Base-by-base conservation (phyloP, 495 filamentous ascomycete species). In the Neurospora sublineolata region DNA sequence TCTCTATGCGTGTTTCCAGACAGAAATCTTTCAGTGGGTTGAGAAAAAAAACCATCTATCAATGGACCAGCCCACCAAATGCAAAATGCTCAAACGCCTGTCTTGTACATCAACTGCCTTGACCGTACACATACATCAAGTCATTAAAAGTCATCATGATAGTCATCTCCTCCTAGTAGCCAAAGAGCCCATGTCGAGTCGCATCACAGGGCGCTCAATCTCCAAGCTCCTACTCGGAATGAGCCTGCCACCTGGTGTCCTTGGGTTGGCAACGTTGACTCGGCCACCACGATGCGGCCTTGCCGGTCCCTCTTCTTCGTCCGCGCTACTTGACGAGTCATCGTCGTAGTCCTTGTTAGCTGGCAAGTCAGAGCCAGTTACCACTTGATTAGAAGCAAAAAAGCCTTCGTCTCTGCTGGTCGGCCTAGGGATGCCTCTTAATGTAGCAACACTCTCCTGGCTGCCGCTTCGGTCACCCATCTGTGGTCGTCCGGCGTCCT, bases 181-280 rank as follows among this genome's bases (percentile, higher is more conserved):
- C 52, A 64, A 33, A 18, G 52, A 18, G 27, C 52, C 52, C 79
- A 81, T 78, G 68, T 79, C 76, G 69, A 82, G 76, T 69, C 79
- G 77, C 20, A 84, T 70, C 0, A 78, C 75, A 14, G 83, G 83
- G 27, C 84, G 75, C 68, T 82, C 80, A 64, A 85, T 80, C 68
- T 86, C 84, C 67, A 86, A 58, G 71, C 84, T 86, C 75, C 84
- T 75, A 69, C 84, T 86, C 12, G 83, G 80, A 33, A 85, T 78
- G 33, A 81, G 60, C 40, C 82, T 74, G 1, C 86, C 85, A 11
- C 85, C 84, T 0, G 86, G 86, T 7, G 86, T 88, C 52, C 85
- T 79, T 12, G 86, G 86, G 74, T 88, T 86, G 1, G 82, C 83
- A 4, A 88, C 82, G 67, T 87, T 87, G 37, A 88, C 86, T 1